phyloP scores from a whole-genome alignment of 805 yeast genomes.

The Myxozyma lipomycoides region DNA sequence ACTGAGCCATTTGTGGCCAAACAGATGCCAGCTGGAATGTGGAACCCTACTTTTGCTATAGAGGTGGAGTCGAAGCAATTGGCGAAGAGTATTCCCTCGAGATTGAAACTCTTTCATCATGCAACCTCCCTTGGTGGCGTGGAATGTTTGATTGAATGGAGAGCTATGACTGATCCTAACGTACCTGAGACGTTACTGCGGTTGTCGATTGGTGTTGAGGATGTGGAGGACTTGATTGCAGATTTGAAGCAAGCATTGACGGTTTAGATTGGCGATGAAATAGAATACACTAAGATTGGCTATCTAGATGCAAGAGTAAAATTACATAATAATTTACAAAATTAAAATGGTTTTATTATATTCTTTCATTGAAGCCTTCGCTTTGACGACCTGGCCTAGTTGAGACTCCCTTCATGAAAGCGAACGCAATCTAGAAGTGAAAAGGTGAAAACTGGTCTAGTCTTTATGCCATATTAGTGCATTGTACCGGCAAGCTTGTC shows the following conservation, averaged over 20 bases:
- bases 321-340: too few relatives aligned
- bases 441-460: too few relatives aligned
- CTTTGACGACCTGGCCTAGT: too few relatives aligned
- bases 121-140: slow-evolving; percentile 93
- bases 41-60: slow-evolving; percentile 72
- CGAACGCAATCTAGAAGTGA: too few relatives aligned
- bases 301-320: too few relatives aligned
- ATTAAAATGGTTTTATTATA: too few relatives aligned
- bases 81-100: slow-evolving; percentile 63
- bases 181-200: slow-evolving; percentile 60
- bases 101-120: slow-evolving; percentile 70
- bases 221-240: slow-evolving; percentile 65
- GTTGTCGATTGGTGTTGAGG: slow-evolving; percentile 77
- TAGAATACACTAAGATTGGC: too few relatives aligned
- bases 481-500: too few relatives aligned
- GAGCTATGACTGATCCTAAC: slow-evolving; percentile 63
- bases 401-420: too few relatives aligned
- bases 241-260: slow-evolving; percentile 46
- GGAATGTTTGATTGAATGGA: slow-evolving; percentile 88
- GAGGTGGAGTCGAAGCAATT: slow-evolving; percentile 47
- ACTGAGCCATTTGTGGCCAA: slow-evolving; percentile 58
- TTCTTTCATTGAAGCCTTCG: too few relatives aligned
- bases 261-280: background rate
- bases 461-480: too few relatives aligned
- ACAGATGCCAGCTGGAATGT: slow-evolving; percentile 60